Evolutionary conservation across 2,329 filamentous ascomycete species (phyloP), one percentile per base, ranked within the genome.

Genomic region (Ophiostoma quercus): DNA sequence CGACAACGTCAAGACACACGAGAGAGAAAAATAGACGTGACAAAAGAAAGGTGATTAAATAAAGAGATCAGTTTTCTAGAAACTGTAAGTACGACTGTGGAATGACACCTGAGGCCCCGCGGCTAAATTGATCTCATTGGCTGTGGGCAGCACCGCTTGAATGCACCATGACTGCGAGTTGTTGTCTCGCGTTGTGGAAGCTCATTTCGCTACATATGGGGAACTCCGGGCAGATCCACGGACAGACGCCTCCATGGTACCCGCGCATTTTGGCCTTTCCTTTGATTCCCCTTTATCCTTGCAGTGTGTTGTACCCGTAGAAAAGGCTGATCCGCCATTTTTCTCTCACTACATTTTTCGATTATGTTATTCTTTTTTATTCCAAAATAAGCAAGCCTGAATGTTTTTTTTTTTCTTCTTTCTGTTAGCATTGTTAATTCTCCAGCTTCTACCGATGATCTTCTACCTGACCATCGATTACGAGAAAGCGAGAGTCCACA

Each of bases 151-250:
- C 34, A 14, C 62, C 16, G 29, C 34, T 65, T 22, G 34, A 39
- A 41, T 39, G 9, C 32, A 22, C 41, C 41, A 47, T 70, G 25
- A 41, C 41, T 34, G 22, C 47, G 34, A 68, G 65, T 65, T 63
- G 65, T 43, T 68, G 70, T 71, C 54, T 70, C 47, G 67, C 41
- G 68, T 68, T 71, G 71, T 73, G 71, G 72, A 69, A 68, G 68
- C 71, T 74, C 72, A 73, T 73, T 74, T 73, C 73, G 73, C 72
- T 67, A 37, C 69, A 69, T 66, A 73, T 74, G 73, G 73, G 73
- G 73, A 73, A 74, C 72, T 74, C 73, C 73, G 73, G 69, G 41
- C 65, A 25, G 34, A 47, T 66, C 16, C 54, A 71, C 71, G 71
- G 73, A 74, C 72, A 71, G 51, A 69, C 39, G 39, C 60, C 60